Evolutionary conservation across 2,329 filamentous ascomycete species (phyloP).

Genomic region (Alternaria viburni): DNA sequence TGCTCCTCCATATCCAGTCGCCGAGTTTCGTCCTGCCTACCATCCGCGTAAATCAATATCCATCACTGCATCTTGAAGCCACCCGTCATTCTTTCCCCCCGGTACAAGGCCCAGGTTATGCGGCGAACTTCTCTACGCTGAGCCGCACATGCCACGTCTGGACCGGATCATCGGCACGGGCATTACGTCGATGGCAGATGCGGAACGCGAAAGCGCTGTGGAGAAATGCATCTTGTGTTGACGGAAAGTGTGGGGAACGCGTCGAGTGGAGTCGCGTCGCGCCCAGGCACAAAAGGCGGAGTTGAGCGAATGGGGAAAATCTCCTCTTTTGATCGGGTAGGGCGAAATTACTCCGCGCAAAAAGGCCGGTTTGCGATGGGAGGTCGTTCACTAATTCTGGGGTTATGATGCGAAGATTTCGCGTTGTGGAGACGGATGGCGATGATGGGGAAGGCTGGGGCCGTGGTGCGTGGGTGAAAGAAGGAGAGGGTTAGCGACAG

Average conservation of each 20-base stretch:
- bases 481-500: not conserved
- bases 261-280: conserved; percentile 10
- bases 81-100: not conserved
- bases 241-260: conserved; percentile 23
- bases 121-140: not conserved
- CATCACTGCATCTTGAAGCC: not conserved
- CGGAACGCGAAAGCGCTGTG: conserved; percentile 12
- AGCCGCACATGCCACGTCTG: not conserved
- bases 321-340: conserved; percentile 18
- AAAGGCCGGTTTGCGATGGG: not conserved
- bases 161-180: not conserved
- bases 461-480: not conserved
- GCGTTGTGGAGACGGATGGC: not conserved
- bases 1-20: not conserved
- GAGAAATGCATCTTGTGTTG: conserved; percentile 17
- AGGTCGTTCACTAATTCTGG: not conserved
- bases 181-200: not conserved
- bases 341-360: conserved; percentile 4
- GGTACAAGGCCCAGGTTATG: not conserved
- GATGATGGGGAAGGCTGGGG: not conserved
- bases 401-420: not conserved
- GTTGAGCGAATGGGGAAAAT: conserved; percentile 26
- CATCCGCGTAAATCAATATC: not conserved
- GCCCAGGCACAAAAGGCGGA: not conserved
- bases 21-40: not conserved